These are phyloP conservation scores for Cordyceps cateniannulata DNA, from an alignment of 2,329 filamentous ascomycete genomes.

Conservation along the genomic window DNA sequence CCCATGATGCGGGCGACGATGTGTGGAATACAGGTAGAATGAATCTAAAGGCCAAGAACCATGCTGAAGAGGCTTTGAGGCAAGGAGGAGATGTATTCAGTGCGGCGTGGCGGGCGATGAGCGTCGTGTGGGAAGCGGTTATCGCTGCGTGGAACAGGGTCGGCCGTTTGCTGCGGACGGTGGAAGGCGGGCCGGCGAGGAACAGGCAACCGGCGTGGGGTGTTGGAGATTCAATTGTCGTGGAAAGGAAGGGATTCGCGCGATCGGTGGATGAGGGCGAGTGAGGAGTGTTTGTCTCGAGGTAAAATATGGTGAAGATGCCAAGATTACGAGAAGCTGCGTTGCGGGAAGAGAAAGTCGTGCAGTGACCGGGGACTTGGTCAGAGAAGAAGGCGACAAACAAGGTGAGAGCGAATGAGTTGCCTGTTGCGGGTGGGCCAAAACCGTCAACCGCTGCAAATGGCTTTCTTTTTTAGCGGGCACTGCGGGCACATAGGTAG, in stretches of 20 bases:
- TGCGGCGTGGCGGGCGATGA: not conserved
- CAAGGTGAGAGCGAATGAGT: not conserved
- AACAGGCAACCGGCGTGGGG: not conserved
- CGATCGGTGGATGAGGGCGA: not conserved
- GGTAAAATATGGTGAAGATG: not conserved
- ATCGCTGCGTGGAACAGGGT: not conserved
- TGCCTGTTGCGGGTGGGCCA: not conserved
- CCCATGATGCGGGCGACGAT: conserved; percentile 55
- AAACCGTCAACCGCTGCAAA: not conserved
- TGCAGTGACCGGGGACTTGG: not conserved
- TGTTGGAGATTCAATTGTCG: conserved; percentile 1
- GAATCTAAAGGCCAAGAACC: conserved; percentile 1
- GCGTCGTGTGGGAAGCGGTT: not conserved
- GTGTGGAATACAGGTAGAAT: not conserved
- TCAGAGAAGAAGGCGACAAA: not conserved
- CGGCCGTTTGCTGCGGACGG: conserved; percentile 1
- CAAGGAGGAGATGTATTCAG: not conserved
- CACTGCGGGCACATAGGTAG: not conserved
- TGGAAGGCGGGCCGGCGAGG: not conserved
- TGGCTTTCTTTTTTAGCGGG: not conserved
- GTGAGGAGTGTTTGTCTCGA: not conserved
- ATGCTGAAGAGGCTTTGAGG: not conserved
- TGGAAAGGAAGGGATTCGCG: not conserved
- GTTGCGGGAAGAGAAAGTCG: conserved; percentile 10
- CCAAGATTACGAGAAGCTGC: not conserved